phyloP scores from a whole-genome alignment of 139 green algal species.

The Microglena sp. region DNA sequence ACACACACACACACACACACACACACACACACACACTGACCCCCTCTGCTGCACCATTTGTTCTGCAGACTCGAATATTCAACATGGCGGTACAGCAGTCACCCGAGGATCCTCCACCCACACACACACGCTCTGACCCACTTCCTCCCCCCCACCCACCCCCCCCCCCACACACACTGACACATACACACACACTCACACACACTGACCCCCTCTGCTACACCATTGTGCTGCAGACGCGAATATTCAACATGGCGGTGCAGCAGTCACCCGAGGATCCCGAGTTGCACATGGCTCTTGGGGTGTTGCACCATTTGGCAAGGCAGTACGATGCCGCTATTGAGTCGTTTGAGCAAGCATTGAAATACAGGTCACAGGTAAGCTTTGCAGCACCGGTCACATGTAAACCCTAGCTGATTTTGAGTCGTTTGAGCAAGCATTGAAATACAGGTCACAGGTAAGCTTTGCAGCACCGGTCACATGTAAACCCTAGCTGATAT shows the following conservation, averaged over 20 bases:
- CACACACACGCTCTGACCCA: no score
- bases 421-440: no score
- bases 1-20: no score
- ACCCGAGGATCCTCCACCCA: constrained; percentile 59
- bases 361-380: constrained; percentile 53
- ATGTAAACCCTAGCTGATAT: no score
- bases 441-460: no score
- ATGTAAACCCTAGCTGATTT: no score
- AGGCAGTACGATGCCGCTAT: constrained; percentile 74
- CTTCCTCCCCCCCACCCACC: no score
- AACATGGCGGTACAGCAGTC: constrained; percentile 20
- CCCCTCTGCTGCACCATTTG: no score
- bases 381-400: no score
- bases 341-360: constrained; percentile 49
- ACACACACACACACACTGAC: no score
- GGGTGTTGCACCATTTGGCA: constrained; percentile 85
- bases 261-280: constrained; percentile 43
- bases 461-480: no score
- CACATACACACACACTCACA: neutral
- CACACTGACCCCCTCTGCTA: neutral
- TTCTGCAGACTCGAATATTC: constrained; percentile 28
- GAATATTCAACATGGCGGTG: constrained; percentile 33
- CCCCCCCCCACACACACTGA: neutral
- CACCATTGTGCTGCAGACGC: constrained; percentile 17
- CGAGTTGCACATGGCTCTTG: constrained; percentile 80